A percentile compares a stretch with the other conserved stretches of the same genome.
Evolutionary conservation across 768 basidiomycete genomes (phyloP).

Genomic region (Suillus occidentalis): DNA sequence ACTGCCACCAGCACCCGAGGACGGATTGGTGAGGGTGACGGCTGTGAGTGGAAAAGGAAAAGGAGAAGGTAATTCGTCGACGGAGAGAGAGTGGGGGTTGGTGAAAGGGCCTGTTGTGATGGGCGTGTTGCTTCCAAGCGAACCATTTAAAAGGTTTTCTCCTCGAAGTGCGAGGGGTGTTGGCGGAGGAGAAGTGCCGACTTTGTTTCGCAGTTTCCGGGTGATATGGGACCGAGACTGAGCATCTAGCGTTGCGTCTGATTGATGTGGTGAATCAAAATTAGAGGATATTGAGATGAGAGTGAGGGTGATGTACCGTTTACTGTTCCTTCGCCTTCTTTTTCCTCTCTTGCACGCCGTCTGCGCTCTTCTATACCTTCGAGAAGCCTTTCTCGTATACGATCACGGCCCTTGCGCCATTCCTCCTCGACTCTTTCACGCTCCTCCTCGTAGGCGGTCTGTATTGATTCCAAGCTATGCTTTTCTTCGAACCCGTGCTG

Average conservation of each 20-base stretch:
- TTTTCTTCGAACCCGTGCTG: conserved; percentile 68
- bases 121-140: conserved; percentile 43
- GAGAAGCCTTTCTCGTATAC: conserved; percentile 72
- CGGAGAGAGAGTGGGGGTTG: conserved; percentile 82
- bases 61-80: conserved; percentile 85
- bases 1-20: conserved; percentile 35
- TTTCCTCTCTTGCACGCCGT: conserved; percentile 79
- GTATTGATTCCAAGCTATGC: conserved; percentile 63
- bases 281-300: conserved; percentile 8
- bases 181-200: conserved; percentile 76
- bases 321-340: conserved; percentile 82
- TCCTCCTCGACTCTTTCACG: conserved; percentile 80
- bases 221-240: conserved; percentile 81
- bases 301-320: conserved; percentile 46
- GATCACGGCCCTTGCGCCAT: conserved; percentile 72
- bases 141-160: conserved; percentile 38
- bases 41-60: conserved; percentile 75
- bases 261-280: conserved; percentile 5
- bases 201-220: conserved; percentile 80
- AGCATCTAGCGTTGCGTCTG: conserved; percentile 75
- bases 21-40: conserved; percentile 41
- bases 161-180: conserved; percentile 54
- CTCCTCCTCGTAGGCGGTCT: conserved; percentile 77
- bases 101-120: conserved; percentile 69
- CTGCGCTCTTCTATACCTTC: conserved; percentile 86